Base-by-base conservation (phyloP, 768 basidiomycete genomes). In the Pluteus cervinus region DNA sequence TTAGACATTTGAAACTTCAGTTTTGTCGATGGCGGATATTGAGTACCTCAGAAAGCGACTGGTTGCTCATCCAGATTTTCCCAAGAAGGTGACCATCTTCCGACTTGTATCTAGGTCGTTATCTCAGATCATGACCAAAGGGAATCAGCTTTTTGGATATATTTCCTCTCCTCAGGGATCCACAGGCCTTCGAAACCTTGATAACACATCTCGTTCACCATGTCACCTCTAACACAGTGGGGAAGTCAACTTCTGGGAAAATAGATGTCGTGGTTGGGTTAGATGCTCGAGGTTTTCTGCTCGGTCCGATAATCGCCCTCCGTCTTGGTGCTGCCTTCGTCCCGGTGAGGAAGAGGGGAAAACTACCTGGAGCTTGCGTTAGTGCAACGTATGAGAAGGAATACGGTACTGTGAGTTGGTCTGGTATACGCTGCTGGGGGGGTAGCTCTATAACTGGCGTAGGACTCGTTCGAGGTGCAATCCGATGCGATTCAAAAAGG, bases 381-480 rank as follows among this genome's bases (percentile, higher is more conserved):
- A 68, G 70, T 22, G 83, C 77, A 2, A 71, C 70, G 15, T 99
- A 91, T 49, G 77, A 81, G 59, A 96, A 96, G 68, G 96, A 99
- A 57, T 96, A 97, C 48, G 93, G 92, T 30, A 52, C 60, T n/a
- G 89, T 90, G 48, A 55, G 80, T 62, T 11, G 12, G 4, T 18
- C n/a, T n/a, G n/a, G n/a, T n/a, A n/a, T n/a, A n/a, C 29, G 11
- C 30, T 26, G 10, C 39, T 33, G 8, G 35, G 17, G 30, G 15
- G 24, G n/a, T 32, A n/a, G 23, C 15, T 21, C n/a, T 30, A 9
- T 14, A 12, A 24, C 31, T 24, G 17, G 35, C 4, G 16, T 41
- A 92, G 89, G 94, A 98, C 53, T 66, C 74, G n/a, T 96, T 98
- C 50, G 91, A 98, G 62, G 92, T 98, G 76, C 96, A 98, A 62